These are phyloP conservation scores for Platanthera guangdongensis DNA, from an alignment of 106 monocot genomes.

Conservation along the genomic window DNA sequence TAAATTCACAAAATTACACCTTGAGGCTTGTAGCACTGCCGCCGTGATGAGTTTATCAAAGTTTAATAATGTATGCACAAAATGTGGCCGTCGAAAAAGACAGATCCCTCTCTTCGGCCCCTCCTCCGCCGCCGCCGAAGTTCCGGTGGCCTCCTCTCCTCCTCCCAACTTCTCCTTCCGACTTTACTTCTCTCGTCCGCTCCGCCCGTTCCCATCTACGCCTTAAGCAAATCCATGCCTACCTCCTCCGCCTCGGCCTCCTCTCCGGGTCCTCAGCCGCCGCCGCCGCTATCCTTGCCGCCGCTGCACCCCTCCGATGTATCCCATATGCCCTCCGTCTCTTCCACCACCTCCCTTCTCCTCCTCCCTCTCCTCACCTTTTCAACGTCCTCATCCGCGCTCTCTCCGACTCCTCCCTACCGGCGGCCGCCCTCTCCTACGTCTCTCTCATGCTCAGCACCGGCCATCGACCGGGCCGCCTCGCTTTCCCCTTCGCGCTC, in stretches of 20 bases:
- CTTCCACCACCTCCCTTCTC: constrained; percentile 14
- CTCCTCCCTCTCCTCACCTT: constrained; percentile 12
- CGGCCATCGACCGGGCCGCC: constrained; percentile 19
- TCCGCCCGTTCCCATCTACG: constrained; percentile 8
- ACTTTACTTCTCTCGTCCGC: background rate
- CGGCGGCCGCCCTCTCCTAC: constrained; percentile 9
- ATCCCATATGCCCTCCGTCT: constrained; percentile 11
- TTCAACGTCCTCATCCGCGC: constrained; percentile 27
- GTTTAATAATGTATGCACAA: background rate
- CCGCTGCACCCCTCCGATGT: constrained; percentile 3
- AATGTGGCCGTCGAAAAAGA: background rate
- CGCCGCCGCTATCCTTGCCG: constrained; percentile 9
- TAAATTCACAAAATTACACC: no score
- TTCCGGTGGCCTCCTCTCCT: background rate
- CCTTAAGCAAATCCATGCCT: constrained; percentile 32
- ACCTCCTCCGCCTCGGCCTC: constrained; percentile 19
- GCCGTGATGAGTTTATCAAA: no score
- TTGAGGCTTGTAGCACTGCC: no score
- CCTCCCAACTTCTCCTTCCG: background rate
- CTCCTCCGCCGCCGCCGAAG: background rate
- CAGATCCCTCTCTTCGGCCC: background rate
- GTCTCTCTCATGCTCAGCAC: constrained; percentile 15
- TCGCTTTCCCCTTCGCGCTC: constrained; percentile 25
- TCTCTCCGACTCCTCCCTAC: constrained; percentile 16
- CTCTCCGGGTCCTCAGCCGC: constrained; percentile 1